Percentiles rank a stretch among this genome's conserved stretches.
Conservation (phyloP, 805 yeast species). For the Zygosaccharomyces pseudorouxii region DNA sequence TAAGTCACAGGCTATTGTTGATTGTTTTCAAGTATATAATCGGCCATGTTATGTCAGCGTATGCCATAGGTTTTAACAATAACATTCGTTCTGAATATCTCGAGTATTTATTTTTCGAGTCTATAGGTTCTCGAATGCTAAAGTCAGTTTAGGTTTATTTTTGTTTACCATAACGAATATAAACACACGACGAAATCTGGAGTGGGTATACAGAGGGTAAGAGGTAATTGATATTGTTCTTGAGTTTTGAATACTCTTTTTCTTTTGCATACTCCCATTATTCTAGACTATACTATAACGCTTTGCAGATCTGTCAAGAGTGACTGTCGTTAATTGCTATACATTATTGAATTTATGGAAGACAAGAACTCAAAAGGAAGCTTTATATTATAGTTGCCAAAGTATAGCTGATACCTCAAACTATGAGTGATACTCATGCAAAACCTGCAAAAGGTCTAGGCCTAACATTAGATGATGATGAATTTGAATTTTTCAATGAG, state of each 20-base stretch:
- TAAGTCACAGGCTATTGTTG: neutral
- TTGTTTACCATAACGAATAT: constrained; percentile 4
- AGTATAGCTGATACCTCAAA: neutral
- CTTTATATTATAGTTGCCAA: neutral
- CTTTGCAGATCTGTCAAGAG: neutral
- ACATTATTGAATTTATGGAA: neutral
- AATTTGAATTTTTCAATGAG: constrained; percentile 39
- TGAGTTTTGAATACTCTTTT: neutral
- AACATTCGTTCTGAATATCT: neutral
- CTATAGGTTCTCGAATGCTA: neutral
- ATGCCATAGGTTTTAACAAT: no score
- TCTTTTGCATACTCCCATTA: neutral
- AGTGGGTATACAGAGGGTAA: neutral
- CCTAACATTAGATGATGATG: constrained; percentile 26
- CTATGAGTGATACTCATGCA: neutral
- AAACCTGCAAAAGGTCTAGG: neutral
- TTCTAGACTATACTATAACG: neutral
- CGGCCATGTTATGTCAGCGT: no score
- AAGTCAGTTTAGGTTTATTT: neutral
- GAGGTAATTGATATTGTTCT: neutral
- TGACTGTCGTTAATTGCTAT: neutral
- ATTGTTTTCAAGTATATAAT: neutral
- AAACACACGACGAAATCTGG: constrained; percentile 2
- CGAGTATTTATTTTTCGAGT: neutral
- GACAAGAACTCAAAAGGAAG: neutral